Conservation (phyloP, 371 early-diverging fungal species). For the Mucor circinelloides region DNA sequence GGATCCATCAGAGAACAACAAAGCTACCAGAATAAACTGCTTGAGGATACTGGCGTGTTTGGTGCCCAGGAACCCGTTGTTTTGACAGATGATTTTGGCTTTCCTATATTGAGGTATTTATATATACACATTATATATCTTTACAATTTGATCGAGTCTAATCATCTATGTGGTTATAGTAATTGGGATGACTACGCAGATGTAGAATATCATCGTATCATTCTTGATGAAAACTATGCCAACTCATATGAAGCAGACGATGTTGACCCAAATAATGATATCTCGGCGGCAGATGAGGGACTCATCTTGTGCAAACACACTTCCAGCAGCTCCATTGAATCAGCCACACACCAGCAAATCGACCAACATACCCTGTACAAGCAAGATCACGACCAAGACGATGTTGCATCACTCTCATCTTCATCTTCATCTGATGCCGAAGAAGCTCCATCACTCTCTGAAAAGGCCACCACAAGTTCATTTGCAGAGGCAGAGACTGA, state of each 20-base stretch:
- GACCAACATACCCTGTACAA: neutral
- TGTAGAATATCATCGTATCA: constrained; percentile 37
- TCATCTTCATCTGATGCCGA: neutral
- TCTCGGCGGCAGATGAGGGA: neutral
- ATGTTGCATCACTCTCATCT: neutral
- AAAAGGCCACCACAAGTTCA: neutral
- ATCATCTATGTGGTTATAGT: constrained; percentile 8
- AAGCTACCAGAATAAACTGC: constrained; percentile 17
- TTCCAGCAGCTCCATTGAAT: too few relatives aligned
- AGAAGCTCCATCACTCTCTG: neutral
- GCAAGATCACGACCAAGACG: neutral
- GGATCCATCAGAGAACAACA: constrained; percentile 38
- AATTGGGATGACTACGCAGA: constrained; percentile 48
- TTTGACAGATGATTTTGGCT: constrained; percentile 24
- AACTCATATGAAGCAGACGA: constrained; percentile 24
- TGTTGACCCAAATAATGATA: neutral
- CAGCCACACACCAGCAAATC: neutral
- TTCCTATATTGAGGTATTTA: constrained; percentile 26
- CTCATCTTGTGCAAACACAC: neutral
- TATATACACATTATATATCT: neutral
- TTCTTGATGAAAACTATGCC: constrained; percentile 26
- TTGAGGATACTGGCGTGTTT: neutral
- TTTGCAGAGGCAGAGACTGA: neutral
- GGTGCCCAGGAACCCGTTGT: neutral
- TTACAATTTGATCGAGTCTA: neutral